Evolutionary conservation across 2,329 filamentous ascomycete genomes (phyloP).

Genomic region (Penicillium sp.): DNA sequence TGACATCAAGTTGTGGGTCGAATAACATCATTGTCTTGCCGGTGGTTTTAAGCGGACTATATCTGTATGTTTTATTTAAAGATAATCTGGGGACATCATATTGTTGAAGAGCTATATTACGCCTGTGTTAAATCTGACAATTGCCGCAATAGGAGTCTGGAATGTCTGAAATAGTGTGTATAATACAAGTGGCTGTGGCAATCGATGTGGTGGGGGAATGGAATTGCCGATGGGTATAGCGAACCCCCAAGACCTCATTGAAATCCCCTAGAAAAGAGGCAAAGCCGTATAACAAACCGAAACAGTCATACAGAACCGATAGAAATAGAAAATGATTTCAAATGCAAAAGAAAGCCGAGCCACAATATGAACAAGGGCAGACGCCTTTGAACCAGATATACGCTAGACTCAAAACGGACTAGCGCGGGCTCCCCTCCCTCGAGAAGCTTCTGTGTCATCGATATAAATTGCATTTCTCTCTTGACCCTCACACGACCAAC

Average conservation of each 20-base stretch:
- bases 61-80: background rate
- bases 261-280: background rate
- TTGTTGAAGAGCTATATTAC: background rate
- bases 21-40: background rate
- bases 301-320: background rate
- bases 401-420: conserved; percentile 24
- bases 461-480: conserved; percentile 37
- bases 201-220: conserved; percentile 2
- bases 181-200: conserved; percentile 1
- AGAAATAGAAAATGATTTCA: background rate
- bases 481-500: conserved; percentile 34
- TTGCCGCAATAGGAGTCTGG: background rate
- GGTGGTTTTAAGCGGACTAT: background rate
- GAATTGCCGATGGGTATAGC: background rate
- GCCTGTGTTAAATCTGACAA: background rate
- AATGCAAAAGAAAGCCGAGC: background rate
- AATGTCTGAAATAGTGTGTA: background rate
- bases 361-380: background rate
- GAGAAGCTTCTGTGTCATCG: conserved; percentile 43
- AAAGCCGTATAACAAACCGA: background rate
- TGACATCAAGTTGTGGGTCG: conserved; percentile 13
- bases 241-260: background rate
- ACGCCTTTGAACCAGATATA: background rate
- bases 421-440: conserved; percentile 31
- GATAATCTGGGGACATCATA: background rate